Evolutionary conservation across 108 stramenopile genomes (phyloP).

Genomic region (Mayamaea pseudoterrestris): DNA sequence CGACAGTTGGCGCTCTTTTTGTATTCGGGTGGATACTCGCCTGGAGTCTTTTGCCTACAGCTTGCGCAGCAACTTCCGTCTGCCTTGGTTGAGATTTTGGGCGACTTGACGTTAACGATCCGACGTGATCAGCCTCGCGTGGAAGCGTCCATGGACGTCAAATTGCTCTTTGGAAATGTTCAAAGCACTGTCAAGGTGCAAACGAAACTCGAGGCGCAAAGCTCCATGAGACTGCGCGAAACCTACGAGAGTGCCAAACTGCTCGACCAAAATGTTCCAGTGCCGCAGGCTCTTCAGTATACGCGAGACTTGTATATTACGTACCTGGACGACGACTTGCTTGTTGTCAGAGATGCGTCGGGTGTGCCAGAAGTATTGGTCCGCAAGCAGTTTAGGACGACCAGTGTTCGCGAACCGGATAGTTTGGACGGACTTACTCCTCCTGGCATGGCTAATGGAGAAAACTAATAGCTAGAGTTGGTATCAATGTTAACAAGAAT

Average conservation of each 20-base stretch:
- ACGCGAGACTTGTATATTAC: conserved; percentile 69
- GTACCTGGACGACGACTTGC: conserved; percentile 83
- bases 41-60: conserved; percentile 55
- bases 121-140: conserved; percentile 63
- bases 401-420: conserved; percentile 12
- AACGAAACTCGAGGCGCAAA: conserved; percentile 29
- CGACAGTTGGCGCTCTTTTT: conserved; percentile 62
- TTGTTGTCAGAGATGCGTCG: conserved; percentile 70
- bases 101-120: conserved; percentile 64
- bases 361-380: conserved; percentile 83
- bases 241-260: conserved; percentile 72
- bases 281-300: conserved; percentile 66
- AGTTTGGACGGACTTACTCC: background rate
- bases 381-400: conserved; percentile 24
- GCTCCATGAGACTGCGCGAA: conserved; percentile 60
- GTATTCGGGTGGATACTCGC: conserved; percentile 63
- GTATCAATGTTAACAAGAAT: background rate
- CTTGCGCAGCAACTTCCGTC: conserved; percentile 51
- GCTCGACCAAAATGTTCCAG: conserved; percentile 13
- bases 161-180: conserved; percentile 11
- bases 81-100: conserved; percentile 26
- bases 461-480: background rate
- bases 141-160: conserved; percentile 50
- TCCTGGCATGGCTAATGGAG: background rate
- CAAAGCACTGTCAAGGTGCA: conserved; percentile 20